Evolutionary conservation across 345 rosid genomes (phyloP).

Genomic region (Gossypium stocksii): DNA sequence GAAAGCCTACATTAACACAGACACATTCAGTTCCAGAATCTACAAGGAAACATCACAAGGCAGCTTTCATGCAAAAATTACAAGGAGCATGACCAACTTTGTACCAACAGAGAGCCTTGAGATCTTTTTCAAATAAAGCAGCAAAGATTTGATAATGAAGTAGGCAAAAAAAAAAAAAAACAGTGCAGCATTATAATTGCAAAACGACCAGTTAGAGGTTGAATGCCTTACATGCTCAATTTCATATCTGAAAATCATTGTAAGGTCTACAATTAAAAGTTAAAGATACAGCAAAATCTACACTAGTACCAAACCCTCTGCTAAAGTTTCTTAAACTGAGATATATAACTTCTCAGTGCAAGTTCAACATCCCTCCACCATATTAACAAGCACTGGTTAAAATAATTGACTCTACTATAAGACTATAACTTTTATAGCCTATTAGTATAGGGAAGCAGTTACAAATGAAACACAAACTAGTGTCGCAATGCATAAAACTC

Average conservation of each 20-base stretch:
- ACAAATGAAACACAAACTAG: not conserved
- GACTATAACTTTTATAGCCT: not conserved
- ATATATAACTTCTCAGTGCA: not conserved
- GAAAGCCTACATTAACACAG: constrained; percentile 52
- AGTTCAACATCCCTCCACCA: not conserved
- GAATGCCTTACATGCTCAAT: not conserved
- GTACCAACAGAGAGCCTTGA: constrained; percentile 1
- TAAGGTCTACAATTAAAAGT: not conserved
- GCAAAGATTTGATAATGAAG: not conserved
- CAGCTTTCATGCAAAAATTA: not conserved
- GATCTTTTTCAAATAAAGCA: not conserved
- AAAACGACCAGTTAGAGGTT: not conserved
- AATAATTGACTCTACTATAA: not conserved
- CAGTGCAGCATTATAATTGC: not conserved
- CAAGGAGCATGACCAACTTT: not conserved
- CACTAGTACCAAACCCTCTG: not conserved
- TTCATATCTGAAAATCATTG: not conserved
- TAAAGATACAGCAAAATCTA: not conserved
- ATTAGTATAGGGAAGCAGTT: not conserved
- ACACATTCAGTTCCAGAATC: not conserved
- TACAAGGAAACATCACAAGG: not conserved
- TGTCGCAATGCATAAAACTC: not conserved
- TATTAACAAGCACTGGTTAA: not conserved
- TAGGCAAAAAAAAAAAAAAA: not conserved
- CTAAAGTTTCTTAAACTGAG: constrained; percentile 7